Percentiles rank a stretch among this genome's conserved stretches.
These are phyloP conservation scores for Trametes maxima DNA, from an alignment of 768 basidiomycete species.

Conservation along the genomic window DNA sequence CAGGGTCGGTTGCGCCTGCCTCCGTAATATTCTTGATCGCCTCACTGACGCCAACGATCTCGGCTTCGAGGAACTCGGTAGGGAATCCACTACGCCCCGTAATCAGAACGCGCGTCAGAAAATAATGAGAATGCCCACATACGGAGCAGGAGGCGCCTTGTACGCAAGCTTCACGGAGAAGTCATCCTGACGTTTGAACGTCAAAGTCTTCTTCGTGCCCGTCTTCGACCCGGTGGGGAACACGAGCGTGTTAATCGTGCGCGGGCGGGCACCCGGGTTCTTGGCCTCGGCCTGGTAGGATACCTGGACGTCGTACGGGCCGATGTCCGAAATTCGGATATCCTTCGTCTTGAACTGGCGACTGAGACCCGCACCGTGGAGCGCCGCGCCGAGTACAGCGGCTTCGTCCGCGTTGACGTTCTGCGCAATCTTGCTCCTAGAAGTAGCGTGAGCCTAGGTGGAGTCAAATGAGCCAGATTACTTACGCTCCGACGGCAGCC, in stretches of 20 bases:
- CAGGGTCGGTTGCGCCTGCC: slow-evolving; percentile 75
- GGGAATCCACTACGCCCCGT: slow-evolving; percentile 60
- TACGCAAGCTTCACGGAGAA: slow-evolving; percentile 81
- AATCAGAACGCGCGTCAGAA: neutral
- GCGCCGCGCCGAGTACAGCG: slow-evolving; percentile 87
- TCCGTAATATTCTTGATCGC: slow-evolving; percentile 85
- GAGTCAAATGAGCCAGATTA: slow-evolving; percentile 14
- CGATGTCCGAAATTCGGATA: slow-evolving; percentile 80
- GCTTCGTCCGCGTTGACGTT: slow-evolving; percentile 99
- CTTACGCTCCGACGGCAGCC: slow-evolving; percentile 76
- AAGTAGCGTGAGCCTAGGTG: slow-evolving; percentile 3
- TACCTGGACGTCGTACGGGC: slow-evolving; percentile 73
- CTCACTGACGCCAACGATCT: slow-evolving; percentile 70
- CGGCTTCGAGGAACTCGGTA: slow-evolving; percentile 70
- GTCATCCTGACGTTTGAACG: slow-evolving; percentile 84
- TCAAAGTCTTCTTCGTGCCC: slow-evolving; percentile 83
- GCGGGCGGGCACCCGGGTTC: slow-evolving; percentile 49
- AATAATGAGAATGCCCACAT: slow-evolving; percentile 33
- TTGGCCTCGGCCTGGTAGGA: slow-evolving; percentile 71
- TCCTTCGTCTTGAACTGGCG: slow-evolving; percentile 95
- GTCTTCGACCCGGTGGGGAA: slow-evolving; percentile 79
- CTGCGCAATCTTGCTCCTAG: slow-evolving; percentile 79
- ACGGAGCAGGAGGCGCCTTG: slow-evolving; percentile 64
- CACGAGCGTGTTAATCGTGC: slow-evolving; percentile 74
- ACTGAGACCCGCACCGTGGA: slow-evolving; percentile 87